phyloP scores from a whole-genome alignment of 148 eudicot species.

The Chenopodium quinoa region DNA sequence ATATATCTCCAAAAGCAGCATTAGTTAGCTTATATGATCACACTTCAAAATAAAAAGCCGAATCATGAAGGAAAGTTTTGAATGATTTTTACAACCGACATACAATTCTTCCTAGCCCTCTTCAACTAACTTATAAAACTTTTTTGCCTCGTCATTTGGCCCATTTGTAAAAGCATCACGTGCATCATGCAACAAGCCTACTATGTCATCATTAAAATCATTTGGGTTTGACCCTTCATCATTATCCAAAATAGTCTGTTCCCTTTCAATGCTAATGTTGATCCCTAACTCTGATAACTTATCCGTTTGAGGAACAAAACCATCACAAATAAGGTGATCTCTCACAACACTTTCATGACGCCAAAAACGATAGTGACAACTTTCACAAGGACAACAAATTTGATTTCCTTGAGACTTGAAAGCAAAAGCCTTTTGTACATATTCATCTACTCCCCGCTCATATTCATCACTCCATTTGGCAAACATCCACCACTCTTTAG shows the following conservation, averaged over 20 bases:
- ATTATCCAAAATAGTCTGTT: neutral
- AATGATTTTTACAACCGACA: neutral
- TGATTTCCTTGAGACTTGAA: neutral
- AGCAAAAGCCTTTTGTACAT: neutral
- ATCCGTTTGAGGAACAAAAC: neutral
- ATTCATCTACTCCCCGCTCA: neutral
- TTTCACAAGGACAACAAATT: constrained; percentile 5
- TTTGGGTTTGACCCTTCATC: too few species aligned
- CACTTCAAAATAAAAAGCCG: neutral
- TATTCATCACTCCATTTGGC: neutral
- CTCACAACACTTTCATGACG: neutral
- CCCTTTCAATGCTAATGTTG: neutral
- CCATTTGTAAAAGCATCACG: neutral
- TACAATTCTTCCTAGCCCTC: neutral
- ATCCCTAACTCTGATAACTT: neutral
- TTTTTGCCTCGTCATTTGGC: neutral
- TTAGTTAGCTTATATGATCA: neutral
- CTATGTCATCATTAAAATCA: neutral
- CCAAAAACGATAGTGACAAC: neutral
- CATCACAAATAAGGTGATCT: constrained; percentile 1
- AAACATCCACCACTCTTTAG: neutral
- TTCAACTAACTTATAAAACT: neutral
- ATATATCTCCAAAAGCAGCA: neutral
- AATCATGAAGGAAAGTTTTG: neutral
- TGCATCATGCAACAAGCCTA: neutral